phyloP scores from a whole-genome alignment of 257 asterid species.

The Coffea canephora region DNA sequence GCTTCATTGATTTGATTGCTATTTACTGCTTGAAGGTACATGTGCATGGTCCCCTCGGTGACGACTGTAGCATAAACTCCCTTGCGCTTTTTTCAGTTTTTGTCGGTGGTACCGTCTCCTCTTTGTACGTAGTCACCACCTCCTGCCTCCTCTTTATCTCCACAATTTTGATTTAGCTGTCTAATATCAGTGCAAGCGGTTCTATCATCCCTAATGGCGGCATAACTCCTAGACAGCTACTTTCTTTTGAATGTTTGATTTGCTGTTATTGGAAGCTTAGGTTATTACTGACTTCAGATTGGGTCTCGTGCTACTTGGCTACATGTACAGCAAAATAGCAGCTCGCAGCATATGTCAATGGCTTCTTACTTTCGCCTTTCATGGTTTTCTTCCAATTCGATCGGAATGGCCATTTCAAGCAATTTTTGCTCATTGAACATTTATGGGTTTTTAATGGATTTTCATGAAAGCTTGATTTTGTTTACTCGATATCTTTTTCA shows the following conservation, averaged over 20 bases:
- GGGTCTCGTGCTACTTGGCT: too few relatives aligned
- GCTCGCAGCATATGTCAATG: background rate
- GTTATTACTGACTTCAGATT: too few relatives aligned
- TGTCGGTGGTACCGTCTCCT: background rate
- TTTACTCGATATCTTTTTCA: too few relatives aligned
- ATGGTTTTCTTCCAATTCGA: too few relatives aligned
- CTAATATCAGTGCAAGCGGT: background rate
- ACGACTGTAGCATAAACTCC: background rate
- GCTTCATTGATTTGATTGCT: slow-evolving; percentile 11
- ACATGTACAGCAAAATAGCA: too few relatives aligned
- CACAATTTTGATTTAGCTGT: background rate
- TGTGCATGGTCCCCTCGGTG: background rate
- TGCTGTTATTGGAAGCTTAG: too few relatives aligned
- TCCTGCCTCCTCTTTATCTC: background rate
- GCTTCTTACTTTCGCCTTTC: too few relatives aligned
- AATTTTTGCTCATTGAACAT: background rate
- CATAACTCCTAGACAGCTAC: too few relatives aligned
- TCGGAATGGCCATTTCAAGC: too few relatives aligned
- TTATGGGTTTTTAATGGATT: background rate
- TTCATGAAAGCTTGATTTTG: background rate
- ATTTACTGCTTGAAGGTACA: background rate
- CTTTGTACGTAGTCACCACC: background rate
- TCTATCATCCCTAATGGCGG: background rate
- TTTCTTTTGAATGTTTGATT: too few relatives aligned
- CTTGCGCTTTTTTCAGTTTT: too few relatives aligned